These are phyloP conservation scores for Penicillium sp. DNA, from an alignment of 2,329 filamentous ascomycete genomes.

Conservation along the genomic window DNA sequence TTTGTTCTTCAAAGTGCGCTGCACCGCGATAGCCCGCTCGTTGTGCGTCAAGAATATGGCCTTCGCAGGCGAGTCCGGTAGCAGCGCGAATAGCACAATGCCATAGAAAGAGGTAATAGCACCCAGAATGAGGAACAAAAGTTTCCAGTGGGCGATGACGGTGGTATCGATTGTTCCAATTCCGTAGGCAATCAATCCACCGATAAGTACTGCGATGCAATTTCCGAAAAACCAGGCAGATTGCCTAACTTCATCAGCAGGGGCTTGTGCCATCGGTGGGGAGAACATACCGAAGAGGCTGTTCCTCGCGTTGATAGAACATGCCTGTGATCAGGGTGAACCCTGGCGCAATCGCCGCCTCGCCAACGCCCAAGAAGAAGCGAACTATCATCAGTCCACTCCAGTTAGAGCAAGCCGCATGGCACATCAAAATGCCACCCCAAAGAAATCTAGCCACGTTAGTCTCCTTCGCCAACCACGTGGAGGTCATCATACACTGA, in stretches of 20 bases:
- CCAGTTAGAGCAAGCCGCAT: constrained; percentile 15
- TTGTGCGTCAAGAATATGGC: constrained; percentile 6
- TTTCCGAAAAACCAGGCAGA: constrained; percentile 21
- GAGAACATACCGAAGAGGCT: constrained; percentile 33
- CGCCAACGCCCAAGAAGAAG: constrained; percentile 29
- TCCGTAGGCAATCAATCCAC: constrained; percentile 33
- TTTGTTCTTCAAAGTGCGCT: constrained; percentile 12
- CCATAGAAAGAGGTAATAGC: constrained; percentile 6
- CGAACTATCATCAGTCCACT: constrained; percentile 17
- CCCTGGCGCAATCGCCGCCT: constrained; percentile 30
- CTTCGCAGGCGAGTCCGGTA: constrained; percentile 5
- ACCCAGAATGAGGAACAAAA: constrained; percentile 12
- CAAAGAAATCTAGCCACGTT: constrained; percentile 9
- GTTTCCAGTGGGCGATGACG: constrained; percentile 5
- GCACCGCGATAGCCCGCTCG: constrained; percentile 10
- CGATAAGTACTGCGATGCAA: constrained; percentile 26
- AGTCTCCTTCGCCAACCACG: background rate
- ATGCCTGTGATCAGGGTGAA: constrained; percentile 43
- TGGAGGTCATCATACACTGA: background rate
- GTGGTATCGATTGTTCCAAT: constrained; percentile 24
- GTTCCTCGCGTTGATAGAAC: constrained; percentile 42
- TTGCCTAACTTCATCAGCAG: constrained; percentile 5
- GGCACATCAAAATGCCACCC: constrained; percentile 18
- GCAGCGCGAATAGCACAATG: background rate
- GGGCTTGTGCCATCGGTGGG: background rate